Base-by-base conservation (phyloP, 306 rosid species). In the Cucurbita moschata region DNA sequence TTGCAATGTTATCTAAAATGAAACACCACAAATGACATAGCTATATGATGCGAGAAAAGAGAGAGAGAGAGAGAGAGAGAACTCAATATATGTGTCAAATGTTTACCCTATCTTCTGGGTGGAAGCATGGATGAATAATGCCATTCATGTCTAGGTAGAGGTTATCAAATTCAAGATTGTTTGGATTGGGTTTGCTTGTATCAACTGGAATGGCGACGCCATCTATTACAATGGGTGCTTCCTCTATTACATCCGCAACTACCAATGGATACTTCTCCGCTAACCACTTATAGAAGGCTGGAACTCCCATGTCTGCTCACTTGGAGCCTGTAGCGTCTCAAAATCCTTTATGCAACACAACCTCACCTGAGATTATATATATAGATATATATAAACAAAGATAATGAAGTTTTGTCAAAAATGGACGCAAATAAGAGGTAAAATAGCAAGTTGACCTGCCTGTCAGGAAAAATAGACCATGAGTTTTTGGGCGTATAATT, bases 81-180 rank as follows among this genome's bases (percentile, higher is more conserved):
- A 52, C 5, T 18, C 13, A 74, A 23, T 16, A 18, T 30, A 11
- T 37, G 5, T 38, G 53, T 26, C 8, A 11, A 53, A 6, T 37
- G 73, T 18, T 50, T 84, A 94, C 99, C 89, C 97, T 85, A 81
- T 94, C 99, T 56, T 95, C 99, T 10, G 99, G 99, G 78, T 95
- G 99, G 50, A 95, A 95, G 76, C 99, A 95, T 3, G 99, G 99
- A 71, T 95, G 99, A 75, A 95, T 91, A 63, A 91, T 91, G 51
- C 96, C 96, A 39, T 95, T 95, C 99, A 95, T 95, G 80, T 91
- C 99, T 56, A 95, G 99, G 62, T 91, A 95, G 53, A 95, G 97
- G 66, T 95, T 95, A 57, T 91, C 99, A 60, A 81, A 95, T 76
- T 95, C 99, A 35, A 92, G 79, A 15, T 84, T 79, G 78, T 95